Percentiles rank a stretch among this genome's conserved stretches.
Conservation (phyloP, 352 stramenopile genomes). For the Pythium periplocum region DNA sequence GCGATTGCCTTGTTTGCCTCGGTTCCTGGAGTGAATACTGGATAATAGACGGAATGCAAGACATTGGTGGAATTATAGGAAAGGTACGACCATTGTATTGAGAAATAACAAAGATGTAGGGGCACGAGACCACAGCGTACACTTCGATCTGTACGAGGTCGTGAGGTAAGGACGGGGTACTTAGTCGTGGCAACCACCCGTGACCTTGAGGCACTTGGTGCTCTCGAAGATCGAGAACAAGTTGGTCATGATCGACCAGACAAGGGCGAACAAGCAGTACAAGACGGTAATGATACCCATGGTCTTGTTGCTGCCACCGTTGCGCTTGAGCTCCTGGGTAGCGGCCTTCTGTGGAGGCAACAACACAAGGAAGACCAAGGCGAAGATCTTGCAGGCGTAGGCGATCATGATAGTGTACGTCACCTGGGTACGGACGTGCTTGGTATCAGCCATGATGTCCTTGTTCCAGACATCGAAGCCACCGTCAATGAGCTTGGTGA, state of each 20-base stretch:
- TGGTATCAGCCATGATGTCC: constrained; percentile 19
- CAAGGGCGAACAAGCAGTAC: constrained; percentile 20
- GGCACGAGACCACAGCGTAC: too few relatives aligned
- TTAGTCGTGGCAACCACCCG: constrained; percentile 15
- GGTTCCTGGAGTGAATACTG: too few relatives aligned
- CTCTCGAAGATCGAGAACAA: constrained; percentile 21
- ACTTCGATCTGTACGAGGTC: too few relatives aligned
- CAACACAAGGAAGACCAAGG: constrained; percentile 18
- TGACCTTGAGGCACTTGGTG: constrained; percentile 25
- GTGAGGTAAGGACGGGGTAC: too few relatives aligned
- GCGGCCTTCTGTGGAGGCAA: constrained; percentile 22
- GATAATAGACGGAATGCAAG: too few relatives aligned
- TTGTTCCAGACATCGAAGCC: constrained; percentile 19
- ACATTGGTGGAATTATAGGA: too few relatives aligned
- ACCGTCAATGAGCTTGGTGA: constrained; percentile 26
- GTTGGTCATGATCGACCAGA: constrained; percentile 23
- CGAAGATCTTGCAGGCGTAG: constrained; percentile 20
- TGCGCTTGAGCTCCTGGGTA: constrained; percentile 23
- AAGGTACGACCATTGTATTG: too few relatives aligned
- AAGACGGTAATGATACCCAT: constrained; percentile 14
- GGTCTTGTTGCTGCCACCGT: constrained; percentile 16
- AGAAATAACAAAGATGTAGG: too few relatives aligned
- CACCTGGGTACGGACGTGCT: constrained; percentile 25
- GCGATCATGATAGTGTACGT: constrained; percentile 26
- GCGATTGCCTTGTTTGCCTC: too few relatives aligned